Conservation (phyloP, 768 basidiomycete genomes). For the Fomitopsis serialis region DNA sequence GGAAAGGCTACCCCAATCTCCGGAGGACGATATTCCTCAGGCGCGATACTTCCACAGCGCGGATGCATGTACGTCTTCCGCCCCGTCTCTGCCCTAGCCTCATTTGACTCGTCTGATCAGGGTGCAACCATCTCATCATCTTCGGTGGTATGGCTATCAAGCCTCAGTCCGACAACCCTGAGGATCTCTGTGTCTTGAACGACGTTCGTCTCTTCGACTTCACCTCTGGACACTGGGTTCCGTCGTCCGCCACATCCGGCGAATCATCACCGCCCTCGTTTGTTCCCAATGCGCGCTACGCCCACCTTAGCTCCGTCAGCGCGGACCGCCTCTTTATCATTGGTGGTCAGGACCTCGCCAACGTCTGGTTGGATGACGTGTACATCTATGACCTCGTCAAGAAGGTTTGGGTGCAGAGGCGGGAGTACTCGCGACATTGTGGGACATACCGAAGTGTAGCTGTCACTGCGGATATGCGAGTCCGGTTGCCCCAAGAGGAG, state of each 20-base stretch:
- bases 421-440: slow-evolving; percentile 86
- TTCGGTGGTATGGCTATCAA: slow-evolving; percentile 95
- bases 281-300: slow-evolving; percentile 84
- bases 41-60: slow-evolving; percentile 95
- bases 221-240: slow-evolving; percentile 63
- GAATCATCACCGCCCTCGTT: slow-evolving; percentile 37
- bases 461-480: slow-evolving; percentile 62
- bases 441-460: slow-evolving; percentile 95
- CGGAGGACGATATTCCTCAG: slow-evolving; percentile 68
- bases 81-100: not conserved
- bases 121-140: slow-evolving; percentile 87
- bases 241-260: slow-evolving; percentile 32
- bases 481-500: slow-evolving; percentile 68
- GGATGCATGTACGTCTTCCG: slow-evolving; percentile 62
- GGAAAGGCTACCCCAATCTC: slow-evolving; percentile 57
- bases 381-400: slow-evolving; percentile 78
- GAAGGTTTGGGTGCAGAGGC: slow-evolving; percentile 73
- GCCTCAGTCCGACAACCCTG: slow-evolving; percentile 61
- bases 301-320: slow-evolving; percentile 87
- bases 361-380: slow-evolving; percentile 91
- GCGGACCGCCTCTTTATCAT: slow-evolving; percentile 84
- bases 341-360: slow-evolving; percentile 91
- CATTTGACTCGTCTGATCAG: slow-evolving; percentile 28
- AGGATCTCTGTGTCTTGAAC: slow-evolving; percentile 86
- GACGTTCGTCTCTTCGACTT: slow-evolving; percentile 91